Percentiles rank a stretch among this genome's conserved stretches.
These are phyloP conservation scores for Lunularia cruciata DNA, from an alignment of 225 moss, liverwort and hornwort genomes.

Conservation along the genomic window DNA sequence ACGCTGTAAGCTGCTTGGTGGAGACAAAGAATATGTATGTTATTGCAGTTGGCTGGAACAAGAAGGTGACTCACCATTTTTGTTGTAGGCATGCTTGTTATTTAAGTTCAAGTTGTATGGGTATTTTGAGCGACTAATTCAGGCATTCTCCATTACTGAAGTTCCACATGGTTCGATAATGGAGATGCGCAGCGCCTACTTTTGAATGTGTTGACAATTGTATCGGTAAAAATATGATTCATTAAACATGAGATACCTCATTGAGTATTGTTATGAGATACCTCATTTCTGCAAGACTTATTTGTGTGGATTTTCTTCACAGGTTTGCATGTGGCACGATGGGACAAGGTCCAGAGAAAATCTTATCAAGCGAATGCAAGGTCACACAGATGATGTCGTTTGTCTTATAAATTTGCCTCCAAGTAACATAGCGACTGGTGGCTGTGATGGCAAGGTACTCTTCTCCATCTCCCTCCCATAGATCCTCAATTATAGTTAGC, in stretches of 20 bases:
- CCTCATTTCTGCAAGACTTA: no score
- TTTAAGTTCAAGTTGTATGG: no score
- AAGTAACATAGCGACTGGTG: slow-evolving; percentile 76
- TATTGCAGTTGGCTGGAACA: slow-evolving; percentile 85
- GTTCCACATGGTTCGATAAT: no score
- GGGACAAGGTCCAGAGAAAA: slow-evolving; percentile 57
- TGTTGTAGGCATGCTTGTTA: background rate
- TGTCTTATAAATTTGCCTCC: slow-evolving; percentile 78
- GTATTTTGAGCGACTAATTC: no score
- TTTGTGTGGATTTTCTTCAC: no score
- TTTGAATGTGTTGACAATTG: no score
- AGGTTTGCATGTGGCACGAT: slow-evolving; percentile 91
- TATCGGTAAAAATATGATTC: background rate
- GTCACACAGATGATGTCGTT: slow-evolving; percentile 78
- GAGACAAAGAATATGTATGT: slow-evolving; percentile 71
- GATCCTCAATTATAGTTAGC: background rate
- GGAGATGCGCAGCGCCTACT: no score
- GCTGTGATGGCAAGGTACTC: slow-evolving; percentile 81
- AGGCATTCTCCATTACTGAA: no score
- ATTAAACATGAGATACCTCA: no score
- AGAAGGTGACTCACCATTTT: slow-evolving; percentile 52
- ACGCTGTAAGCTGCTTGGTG: slow-evolving; percentile 65
- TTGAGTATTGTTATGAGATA: no score
- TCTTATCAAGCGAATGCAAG: slow-evolving; percentile 74
- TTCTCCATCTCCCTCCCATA: background rate